Evolutionary conservation across 2,329 filamentous ascomycete genomes (phyloP).

Genomic region (Proliferodiscus dingleyae): DNA sequence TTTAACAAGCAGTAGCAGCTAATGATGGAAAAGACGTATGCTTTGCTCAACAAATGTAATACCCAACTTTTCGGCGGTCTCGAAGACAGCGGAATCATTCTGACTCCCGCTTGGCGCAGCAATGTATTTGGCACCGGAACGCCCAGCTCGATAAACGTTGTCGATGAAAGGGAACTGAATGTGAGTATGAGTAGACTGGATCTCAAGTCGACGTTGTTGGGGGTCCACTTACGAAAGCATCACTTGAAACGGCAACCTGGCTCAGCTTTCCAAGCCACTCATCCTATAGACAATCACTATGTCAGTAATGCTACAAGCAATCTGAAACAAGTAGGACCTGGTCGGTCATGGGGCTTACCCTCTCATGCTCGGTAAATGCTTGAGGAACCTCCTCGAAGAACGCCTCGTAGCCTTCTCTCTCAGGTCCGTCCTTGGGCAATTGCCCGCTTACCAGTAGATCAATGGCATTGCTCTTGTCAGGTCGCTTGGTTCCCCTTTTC

Average conservation of each 20-base stretch:
- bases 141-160: constrained; percentile 87
- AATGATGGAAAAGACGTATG: constrained; percentile 92
- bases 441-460: constrained; percentile 90
- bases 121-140: constrained; percentile 92
- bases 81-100: constrained; percentile 76
- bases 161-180: constrained; percentile 94
- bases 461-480: constrained; percentile 97
- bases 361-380: constrained; percentile 79
- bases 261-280: constrained; percentile 80
- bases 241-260: constrained; percentile 82
- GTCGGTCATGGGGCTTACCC: constrained; percentile 31
- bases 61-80: constrained; percentile 84
- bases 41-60: constrained; percentile 97
- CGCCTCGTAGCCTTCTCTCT: constrained; percentile 80
- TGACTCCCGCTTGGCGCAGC: constrained; percentile 88
- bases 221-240: constrained; percentile 75
- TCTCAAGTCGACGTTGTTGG: background rate
- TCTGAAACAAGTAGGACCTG: background rate
- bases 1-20: constrained; percentile 26
- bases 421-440: constrained; percentile 75
- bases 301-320: background rate
- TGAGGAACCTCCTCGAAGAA: constrained; percentile 86
- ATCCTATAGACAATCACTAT: constrained; percentile 34
- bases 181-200: constrained; percentile 4
- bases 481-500: constrained; percentile 95